phyloP scores from a whole-genome alignment of 208 protist species.

The Polymyxa betae region DNA sequence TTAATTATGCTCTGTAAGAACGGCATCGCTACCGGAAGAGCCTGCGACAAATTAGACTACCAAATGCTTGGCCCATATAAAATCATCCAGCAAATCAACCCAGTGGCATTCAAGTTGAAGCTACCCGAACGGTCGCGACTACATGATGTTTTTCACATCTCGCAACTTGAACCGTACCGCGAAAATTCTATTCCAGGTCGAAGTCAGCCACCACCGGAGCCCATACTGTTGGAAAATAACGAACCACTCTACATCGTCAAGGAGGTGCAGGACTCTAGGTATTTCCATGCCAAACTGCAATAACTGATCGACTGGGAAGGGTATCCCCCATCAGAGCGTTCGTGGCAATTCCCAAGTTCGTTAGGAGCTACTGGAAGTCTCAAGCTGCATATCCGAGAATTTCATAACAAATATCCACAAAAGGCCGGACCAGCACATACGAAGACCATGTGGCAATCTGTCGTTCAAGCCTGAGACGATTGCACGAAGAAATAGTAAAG shows the following conservation, averaged over 20 bases:
- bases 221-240: no score
- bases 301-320: conserved; percentile 50
- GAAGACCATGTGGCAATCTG: no score
- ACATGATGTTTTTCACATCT: not conserved
- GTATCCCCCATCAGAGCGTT: not conserved
- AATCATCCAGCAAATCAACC: not conserved
- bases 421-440: not conserved
- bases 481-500: no score
- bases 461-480: no score
- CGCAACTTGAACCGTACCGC: not conserved
- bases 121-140: not conserved
- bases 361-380: not conserved
- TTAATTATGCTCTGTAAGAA: not conserved
- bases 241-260: conserved; percentile 42
- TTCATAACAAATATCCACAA: not conserved
- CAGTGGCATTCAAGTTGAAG: not conserved
- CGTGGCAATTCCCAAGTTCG: not conserved
- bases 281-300: conserved; percentile 12
- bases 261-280: not conserved
- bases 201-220: no score
- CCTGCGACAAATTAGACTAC: not conserved
- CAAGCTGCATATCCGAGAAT: not conserved
- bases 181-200: not conserved
- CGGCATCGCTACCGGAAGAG: not conserved
- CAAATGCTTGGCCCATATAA: not conserved